Evolutionary conservation across 2,329 filamentous ascomycete genomes (phyloP).

Genomic region (Calcarisporium arbuscula): DNA sequence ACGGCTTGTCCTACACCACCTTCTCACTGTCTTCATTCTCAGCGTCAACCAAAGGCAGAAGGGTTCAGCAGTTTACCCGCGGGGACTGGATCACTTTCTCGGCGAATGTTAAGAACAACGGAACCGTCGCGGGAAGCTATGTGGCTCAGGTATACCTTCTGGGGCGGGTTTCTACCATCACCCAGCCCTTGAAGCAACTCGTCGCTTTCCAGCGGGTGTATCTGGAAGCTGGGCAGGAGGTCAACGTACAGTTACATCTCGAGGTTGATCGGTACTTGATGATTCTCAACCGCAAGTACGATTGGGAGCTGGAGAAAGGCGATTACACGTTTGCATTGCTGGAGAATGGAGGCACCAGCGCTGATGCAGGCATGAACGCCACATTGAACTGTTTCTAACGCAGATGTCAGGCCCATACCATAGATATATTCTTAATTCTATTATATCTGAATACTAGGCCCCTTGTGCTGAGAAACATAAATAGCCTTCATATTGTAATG

Average conservation of each 20-base stretch:
- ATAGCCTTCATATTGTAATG: no score
- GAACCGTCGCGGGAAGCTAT: conserved; percentile 5
- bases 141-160: conserved; percentile 6
- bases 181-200: conserved; percentile 7
- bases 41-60: conserved; percentile 2
- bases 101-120: conserved; percentile 3
- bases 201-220: conserved; percentile 7
- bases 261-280: conserved; percentile 8
- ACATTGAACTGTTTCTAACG: no score
- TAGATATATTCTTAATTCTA: no score
- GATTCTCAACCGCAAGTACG: conserved; percentile 5
- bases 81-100: conserved; percentile 7
- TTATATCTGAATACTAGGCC: no score
- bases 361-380: conserved; percentile 6
- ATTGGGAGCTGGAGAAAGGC: conserved; percentile 8
- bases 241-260: background rate
- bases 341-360: conserved; percentile 6
- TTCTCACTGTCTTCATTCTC: conserved; percentile 3
- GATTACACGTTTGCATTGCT: conserved; percentile 6
- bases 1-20: conserved; percentile 7
- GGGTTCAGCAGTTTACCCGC: background rate
- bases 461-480: no score
- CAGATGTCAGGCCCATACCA: no score
- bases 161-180: conserved; percentile 6
- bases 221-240: conserved; percentile 6